Percentiles rank a stretch among this genome's conserved stretches.
Conservation (phyloP, 176 grass and related monocot genomes). For the Zizania latifolia region DNA sequence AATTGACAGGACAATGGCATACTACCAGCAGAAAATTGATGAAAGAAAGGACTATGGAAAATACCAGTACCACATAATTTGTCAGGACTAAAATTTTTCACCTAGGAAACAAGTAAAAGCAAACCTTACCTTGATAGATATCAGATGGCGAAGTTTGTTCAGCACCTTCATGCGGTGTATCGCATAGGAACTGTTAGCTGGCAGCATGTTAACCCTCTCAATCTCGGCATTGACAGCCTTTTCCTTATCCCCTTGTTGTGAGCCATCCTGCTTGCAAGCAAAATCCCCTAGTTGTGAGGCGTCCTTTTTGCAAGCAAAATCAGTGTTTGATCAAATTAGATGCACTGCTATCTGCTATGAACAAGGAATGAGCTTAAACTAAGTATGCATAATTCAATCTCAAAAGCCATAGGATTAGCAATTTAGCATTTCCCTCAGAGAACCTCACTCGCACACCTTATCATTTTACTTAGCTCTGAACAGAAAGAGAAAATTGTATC, state of each 20-base stretch:
- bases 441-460: no score
- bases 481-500: no score
- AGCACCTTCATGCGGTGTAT: constrained; percentile 79
- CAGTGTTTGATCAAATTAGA: no score
- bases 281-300: no score
- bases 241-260: constrained; percentile 37
- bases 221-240: constrained; percentile 51
- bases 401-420: no score
- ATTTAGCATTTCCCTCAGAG: no score
- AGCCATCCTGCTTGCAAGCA: constrained; percentile 22
- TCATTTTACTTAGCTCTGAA: no score
- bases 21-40: not conserved
- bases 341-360: no score
- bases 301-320: no score
- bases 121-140: constrained; percentile 56
- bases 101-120: not conserved
- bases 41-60: not conserved
- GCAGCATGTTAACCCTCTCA: constrained; percentile 52
- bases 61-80: not conserved
- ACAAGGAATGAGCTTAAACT: no score
- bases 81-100: not conserved
- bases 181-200: constrained; percentile 63
- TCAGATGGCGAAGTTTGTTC: constrained; percentile 72
- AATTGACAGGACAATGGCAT: not conserved
- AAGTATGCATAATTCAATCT: no score